Conservation (phyloP, 345 rosid species). For the Salix koriyanagi region DNA sequence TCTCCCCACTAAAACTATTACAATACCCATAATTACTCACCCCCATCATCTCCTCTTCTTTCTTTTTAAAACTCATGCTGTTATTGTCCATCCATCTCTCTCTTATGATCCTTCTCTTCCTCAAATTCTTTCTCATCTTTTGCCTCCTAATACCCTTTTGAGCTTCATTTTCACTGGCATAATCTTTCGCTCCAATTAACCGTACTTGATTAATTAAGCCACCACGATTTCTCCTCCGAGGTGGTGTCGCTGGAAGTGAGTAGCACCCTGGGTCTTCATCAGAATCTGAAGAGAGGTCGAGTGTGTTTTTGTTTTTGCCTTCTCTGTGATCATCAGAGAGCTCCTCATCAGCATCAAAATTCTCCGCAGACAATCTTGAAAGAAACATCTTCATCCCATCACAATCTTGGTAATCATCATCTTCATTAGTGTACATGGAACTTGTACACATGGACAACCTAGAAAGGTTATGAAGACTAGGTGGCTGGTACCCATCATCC, state of each 20-base stretch:
- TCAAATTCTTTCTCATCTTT: constrained; percentile 29
- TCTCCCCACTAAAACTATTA: constrained; percentile 53
- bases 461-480: constrained; percentile 44
- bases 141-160: constrained; percentile 15
- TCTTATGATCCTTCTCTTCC: constrained; percentile 25
- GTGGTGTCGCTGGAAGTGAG: constrained; percentile 59
- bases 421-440: constrained; percentile 50
- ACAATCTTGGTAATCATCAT: constrained; percentile 20
- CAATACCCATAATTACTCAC: constrained; percentile 11
- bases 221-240: constrained; percentile 31
- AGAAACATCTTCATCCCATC: constrained; percentile 30
- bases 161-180: constrained; percentile 78
- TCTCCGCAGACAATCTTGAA: constrained; percentile 56
- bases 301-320: constrained; percentile 8
- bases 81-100: constrained; percentile 16
- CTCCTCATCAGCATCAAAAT: constrained; percentile 79
- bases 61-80: constrained; percentile 10
- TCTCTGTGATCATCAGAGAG: constrained; percentile 47
- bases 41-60: constrained; percentile 8
- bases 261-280: constrained; percentile 47
- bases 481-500: constrained; percentile 43
- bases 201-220: neutral
- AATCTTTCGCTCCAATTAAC: constrained; percentile 38
- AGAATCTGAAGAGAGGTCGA: constrained; percentile 51
- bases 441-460: constrained; percentile 69